Base-by-base conservation (phyloP, 352 stramenopile genomes). In the Phytophthora ramorum region DNA sequence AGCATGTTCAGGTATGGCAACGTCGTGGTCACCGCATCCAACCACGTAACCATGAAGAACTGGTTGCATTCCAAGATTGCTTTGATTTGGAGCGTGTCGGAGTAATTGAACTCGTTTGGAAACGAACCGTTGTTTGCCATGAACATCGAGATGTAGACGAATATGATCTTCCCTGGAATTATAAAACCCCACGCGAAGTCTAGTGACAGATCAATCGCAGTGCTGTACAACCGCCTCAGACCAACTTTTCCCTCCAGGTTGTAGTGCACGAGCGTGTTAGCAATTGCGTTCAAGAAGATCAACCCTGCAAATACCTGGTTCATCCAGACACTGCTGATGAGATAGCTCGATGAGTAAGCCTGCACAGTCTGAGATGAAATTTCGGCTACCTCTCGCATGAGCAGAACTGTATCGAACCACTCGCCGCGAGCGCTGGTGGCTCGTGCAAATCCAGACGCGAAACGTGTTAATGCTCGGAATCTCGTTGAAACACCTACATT, bases 1-100 rank as follows among this genome's bases (percentile, higher is more conserved):
- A 78, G 44, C 70, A 78, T 78, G 47, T 75, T 75, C 16, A 78
- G 28, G 34, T 78, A 78, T 10, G 70, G 61, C 9, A 78, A 38
- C n/a, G 53, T 73, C 17, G 70, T 75, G 5, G 70, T 78, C 30
- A 75, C 30, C 2, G 66, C 56, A 55, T 78, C 66, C 2, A 66
- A 32, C 66, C 66, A 78, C 1, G 55, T 69, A 22, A 63, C 63
- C 61, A 75, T 73, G 48, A 78, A 78, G 52, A 78, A 78, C 55
- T 78, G 70, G 57, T 75, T 69, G 62, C 66, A 73, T 45, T 78
- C 66, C 4, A 78, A 50, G 37, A 75, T 63, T 3, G 56, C 70
- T 32, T 69, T 71, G 28, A 66, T 78, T 26, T 69, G 58, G 3
- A 53, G 47, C 4, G 70, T 78, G 37, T 78, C 70, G 2, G 66